Percentiles rank a stretch among this genome's conserved stretches.
Conservation (phyloP, 129 eudicot species). For the Artemisia argyi region DNA sequence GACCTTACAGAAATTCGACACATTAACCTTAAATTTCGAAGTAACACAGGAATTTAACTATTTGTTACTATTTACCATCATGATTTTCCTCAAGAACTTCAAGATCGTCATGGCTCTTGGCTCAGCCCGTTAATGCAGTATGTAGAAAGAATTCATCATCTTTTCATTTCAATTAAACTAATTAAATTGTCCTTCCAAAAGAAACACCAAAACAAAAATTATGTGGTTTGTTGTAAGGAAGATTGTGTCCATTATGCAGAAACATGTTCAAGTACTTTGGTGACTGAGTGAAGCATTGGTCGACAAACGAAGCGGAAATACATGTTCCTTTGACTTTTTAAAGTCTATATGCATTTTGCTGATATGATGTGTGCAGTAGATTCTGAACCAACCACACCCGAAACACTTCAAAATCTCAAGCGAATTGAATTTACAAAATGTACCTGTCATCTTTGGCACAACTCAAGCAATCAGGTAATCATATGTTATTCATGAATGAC, state of each 20-base stretch:
- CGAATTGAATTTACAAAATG: conserved; percentile 50
- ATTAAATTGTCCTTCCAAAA: too few relatives aligned
- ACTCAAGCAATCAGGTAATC: conserved; percentile 59
- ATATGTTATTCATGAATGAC: background rate
- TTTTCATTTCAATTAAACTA: background rate
- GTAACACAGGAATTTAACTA: conserved; percentile 54
- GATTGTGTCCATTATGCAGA: conserved; percentile 67
- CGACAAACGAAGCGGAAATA: too few relatives aligned
- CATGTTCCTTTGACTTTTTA: too few relatives aligned
- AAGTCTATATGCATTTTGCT: too few relatives aligned
- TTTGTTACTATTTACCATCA: conserved; percentile 76
- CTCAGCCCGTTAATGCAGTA: conserved; percentile 78
- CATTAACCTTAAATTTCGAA: background rate
- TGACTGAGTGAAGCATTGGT: conserved; percentile 34
- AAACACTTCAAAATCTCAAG: conserved; percentile 37
- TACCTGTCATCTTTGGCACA: conserved; percentile 50
- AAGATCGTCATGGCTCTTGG: conserved; percentile 76
- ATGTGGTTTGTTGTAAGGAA: conserved; percentile 43
- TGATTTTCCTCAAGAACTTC: conserved; percentile 77
- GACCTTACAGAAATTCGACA: background rate
- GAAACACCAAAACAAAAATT: background rate
- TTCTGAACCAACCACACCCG: conserved; percentile 34
- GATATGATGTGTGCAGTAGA: conserved; percentile 29
- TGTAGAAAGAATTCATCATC: conserved; percentile 7
- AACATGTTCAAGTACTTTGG: conserved; percentile 35